Conservation (phyloP, 2,329 filamentous ascomycete genomes). For the Trichoderma atrobrunneum region DNA sequence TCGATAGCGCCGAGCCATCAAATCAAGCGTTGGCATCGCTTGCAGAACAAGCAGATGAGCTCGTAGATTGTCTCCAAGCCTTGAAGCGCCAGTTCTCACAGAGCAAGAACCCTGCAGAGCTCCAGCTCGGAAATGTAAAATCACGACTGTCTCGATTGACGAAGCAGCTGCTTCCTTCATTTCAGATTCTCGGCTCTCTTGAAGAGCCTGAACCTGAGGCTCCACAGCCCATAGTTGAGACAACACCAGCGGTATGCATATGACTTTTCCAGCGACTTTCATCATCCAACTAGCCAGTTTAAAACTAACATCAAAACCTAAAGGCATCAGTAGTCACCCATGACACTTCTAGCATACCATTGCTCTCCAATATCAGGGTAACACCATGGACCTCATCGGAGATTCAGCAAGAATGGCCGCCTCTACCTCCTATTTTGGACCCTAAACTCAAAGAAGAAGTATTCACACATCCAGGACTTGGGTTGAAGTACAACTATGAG, state of each 20-base stretch:
- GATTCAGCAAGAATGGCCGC: conserved; percentile 49
- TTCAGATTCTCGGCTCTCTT: conserved; percentile 21
- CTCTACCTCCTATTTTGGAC: conserved; percentile 61
- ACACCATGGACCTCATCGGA: conserved; percentile 52
- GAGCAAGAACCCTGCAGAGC: conserved; percentile 3
- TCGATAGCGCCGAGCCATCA: background rate
- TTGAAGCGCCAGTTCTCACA: conserved; percentile 31
- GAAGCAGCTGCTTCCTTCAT: conserved; percentile 29
- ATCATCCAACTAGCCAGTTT: too few relatives aligned
- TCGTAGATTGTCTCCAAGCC: conserved; percentile 39
- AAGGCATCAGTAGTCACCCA: background rate
- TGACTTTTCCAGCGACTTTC: background rate
- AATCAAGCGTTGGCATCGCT: conserved; percentile 7
- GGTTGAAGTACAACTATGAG: conserved; percentile 59
- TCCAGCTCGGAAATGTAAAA: conserved; percentile 16
- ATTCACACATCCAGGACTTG: conserved; percentile 63
- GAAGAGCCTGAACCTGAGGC: background rate
- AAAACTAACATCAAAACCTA: background rate
- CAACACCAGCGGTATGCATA: background rate
- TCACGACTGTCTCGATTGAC: conserved; percentile 23
- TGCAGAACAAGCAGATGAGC: conserved; percentile 32
- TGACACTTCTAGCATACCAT: background rate
- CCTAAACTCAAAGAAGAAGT: conserved; percentile 57
- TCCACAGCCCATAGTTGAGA: background rate
- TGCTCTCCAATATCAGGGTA: conserved; percentile 25